Conservation (phyloP, 768 basidiomycete genomes). For the Trichaptum fuscoviolaceum region DNA sequence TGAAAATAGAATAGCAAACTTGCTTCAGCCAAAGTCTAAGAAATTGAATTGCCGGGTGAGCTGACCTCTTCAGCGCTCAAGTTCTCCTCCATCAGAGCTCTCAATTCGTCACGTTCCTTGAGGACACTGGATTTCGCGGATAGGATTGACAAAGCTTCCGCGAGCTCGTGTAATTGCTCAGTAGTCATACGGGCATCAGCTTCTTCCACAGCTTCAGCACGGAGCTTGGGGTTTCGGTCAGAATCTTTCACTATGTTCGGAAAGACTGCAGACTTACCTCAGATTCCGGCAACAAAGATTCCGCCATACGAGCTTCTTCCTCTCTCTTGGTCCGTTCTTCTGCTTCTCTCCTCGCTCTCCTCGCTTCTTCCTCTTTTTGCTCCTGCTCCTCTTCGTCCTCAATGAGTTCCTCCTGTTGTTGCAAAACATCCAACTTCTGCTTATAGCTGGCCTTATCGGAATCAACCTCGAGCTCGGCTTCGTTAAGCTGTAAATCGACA, state of each 20-base stretch:
- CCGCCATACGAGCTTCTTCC: conserved; percentile 70
- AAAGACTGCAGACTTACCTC: conserved; percentile 49
- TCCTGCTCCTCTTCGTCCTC: conserved; percentile 99
- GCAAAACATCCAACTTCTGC: conserved; percentile 95
- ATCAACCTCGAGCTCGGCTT: conserved; percentile 95
- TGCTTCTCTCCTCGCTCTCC: conserved; percentile 75
- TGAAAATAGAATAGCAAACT: conserved; percentile 19
- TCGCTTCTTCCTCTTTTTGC: conserved; percentile 89
- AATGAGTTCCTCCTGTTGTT: conserved; percentile 98
- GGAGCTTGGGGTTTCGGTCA: conserved; percentile 37
- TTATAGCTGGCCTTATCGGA: conserved; percentile 93
- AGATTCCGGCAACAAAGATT: conserved; percentile 81
- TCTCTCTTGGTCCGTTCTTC: conserved; percentile 53
- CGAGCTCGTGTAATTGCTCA: conserved; percentile 91
- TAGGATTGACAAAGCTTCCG: conserved; percentile 83
- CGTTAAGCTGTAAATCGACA: conserved; percentile 65
- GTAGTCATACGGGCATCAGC: conserved; percentile 94
- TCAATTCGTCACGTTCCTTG: conserved; percentile 92
- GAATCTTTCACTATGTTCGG: not conserved
- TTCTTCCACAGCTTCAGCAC: conserved; percentile 52
- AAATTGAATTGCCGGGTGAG: conserved; percentile 6
- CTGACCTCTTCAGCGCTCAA: conserved; percentile 78
- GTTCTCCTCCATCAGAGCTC: conserved; percentile 91
- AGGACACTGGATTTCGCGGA: conserved; percentile 93
- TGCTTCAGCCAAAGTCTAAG: conserved; percentile 6